Evolutionary conservation across 352 stramenopile species (phyloP), one percentile per base, ranked within the genome.

Genomic region (Phytopythium mirpurense): DNA sequence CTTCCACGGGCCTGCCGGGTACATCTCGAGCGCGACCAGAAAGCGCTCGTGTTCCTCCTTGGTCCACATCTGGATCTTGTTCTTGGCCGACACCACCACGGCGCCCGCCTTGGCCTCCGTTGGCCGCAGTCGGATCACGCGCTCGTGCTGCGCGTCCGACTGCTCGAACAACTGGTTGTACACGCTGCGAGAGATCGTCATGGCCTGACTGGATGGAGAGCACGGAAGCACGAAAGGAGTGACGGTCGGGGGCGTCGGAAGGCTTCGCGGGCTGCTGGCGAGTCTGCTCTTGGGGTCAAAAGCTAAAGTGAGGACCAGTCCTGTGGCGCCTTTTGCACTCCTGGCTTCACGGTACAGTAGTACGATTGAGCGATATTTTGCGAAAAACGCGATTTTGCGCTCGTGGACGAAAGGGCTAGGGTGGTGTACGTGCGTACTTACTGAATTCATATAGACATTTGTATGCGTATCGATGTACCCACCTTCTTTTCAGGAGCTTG

Each of bases 41-140:
- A 95, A 95, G 14, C 77, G 78, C 51, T 93, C 84, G 67, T 95
- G 84, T 62, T 93, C 82, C 47, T 93, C 79, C 52, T 86, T 83
- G 10, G 82, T 90, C 82, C 82, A 93, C 75, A 93, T 90, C 54
- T 90, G 74, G 60, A 92, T 88, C 55, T 86, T 84, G 65, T 71
- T 86, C 73, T 90, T 92, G 47, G 78, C 78, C 41, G 82, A 89
- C 58, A 88, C 74, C 26, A 90, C 78, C 24, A 87, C 72, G 27
- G 82, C 79, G 45, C 82, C 82, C 10, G 79, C 78, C 59, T 92
- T 92, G 51, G 82, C 82, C 59, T 91, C 81, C 0, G 78, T 92
- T 14, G 82, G 82, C 12, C 75, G 78, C 50, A 92, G 65, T 15
- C 82, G 78, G 57, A 92, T 92, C 51, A 92, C 72, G 51, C 84